Percentiles rank a stretch among this genome's conserved stretches.
phyloP scores from a whole-genome alignment of 1,284 basidiomycete genomes.

The Ustilago loliicola region DNA sequence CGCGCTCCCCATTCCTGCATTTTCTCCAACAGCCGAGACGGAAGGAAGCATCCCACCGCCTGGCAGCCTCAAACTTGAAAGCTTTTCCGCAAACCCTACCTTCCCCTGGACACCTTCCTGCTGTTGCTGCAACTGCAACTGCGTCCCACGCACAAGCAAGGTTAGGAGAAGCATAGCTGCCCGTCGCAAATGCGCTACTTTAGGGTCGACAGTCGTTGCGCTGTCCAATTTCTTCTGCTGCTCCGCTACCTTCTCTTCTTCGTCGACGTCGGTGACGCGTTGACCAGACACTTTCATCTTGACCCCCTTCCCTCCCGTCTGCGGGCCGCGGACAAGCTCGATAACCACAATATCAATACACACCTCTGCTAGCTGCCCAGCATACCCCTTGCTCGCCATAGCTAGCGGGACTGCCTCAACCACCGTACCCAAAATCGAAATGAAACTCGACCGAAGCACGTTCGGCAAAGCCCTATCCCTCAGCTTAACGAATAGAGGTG shows the following conservation, averaged over 20 bases:
- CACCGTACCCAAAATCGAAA: slow-evolving; percentile 65
- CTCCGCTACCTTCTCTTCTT: slow-evolving; percentile 20
- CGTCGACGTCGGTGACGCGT: slow-evolving; percentile 2
- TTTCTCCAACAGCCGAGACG: background rate
- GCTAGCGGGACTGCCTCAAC: slow-evolving; percentile 63
- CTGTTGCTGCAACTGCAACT: slow-evolving; percentile 53
- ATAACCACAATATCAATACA: slow-evolving; percentile 60
- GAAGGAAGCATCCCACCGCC: slow-evolving; percentile 51
- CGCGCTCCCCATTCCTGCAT: background rate
- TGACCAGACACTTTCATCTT: slow-evolving; percentile 43
- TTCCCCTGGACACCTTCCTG: too few species aligned
- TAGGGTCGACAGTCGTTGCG: slow-evolving; percentile 52
- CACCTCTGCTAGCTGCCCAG: slow-evolving; percentile 39
- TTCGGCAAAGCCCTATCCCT: slow-evolving; percentile 56
- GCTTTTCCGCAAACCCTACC: slow-evolving; percentile 22
- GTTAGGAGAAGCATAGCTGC: slow-evolving; percentile 62
- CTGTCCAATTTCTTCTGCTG: slow-evolving; percentile 42
- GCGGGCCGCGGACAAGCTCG: slow-evolving; percentile 42
- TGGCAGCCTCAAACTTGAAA: slow-evolving; percentile 51
- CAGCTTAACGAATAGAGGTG: slow-evolving; percentile 57
- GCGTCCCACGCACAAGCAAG: slow-evolving; percentile 49
- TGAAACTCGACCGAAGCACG: slow-evolving; percentile 60
- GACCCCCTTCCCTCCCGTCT: slow-evolving; percentile 2
- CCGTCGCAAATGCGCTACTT: slow-evolving; percentile 62
- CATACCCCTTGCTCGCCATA: slow-evolving; percentile 45